phyloP scores from a whole-genome alignment of 2,329 filamentous ascomycete genomes.

The Phyllosticta citrichinensis region DNA sequence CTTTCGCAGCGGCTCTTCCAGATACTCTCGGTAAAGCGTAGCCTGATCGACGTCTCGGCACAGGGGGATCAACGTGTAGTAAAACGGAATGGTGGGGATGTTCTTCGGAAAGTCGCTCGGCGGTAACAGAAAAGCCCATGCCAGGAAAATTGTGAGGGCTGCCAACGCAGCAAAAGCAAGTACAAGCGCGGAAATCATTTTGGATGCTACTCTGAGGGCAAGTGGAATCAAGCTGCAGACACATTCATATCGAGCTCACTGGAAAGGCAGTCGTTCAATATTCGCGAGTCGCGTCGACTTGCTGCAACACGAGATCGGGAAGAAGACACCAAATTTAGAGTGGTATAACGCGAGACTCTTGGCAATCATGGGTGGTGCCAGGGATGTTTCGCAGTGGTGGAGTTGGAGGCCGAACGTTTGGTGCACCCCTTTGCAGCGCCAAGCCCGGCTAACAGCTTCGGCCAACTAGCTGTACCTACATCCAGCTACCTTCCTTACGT shows the following conservation, averaged over 20 bases:
- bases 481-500: neutral
- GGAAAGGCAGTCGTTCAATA: neutral
- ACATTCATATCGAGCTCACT: neutral
- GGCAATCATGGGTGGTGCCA: neutral
- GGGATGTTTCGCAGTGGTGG: neutral
- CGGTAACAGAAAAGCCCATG: slow-evolving; percentile 2
- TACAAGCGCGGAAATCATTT: neutral
- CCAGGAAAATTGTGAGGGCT: neutral
- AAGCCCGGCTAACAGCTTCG: neutral
- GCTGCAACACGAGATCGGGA: neutral
- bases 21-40: slow-evolving; percentile 30
- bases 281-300: neutral
- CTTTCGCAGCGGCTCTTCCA: slow-evolving; percentile 28
- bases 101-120: slow-evolving; percentile 18
- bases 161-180: neutral
- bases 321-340: neutral
- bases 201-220: neutral
- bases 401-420: neutral
- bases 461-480: neutral
- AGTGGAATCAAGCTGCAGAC: neutral
- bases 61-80: slow-evolving; percentile 34
- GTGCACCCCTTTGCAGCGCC: neutral
- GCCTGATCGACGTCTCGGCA: slow-evolving; percentile 35
- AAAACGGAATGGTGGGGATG: slow-evolving; percentile 37
- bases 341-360: neutral